Conservation (phyloP, 352 stramenopile species). For the Phytophthora colocasiae region DNA sequence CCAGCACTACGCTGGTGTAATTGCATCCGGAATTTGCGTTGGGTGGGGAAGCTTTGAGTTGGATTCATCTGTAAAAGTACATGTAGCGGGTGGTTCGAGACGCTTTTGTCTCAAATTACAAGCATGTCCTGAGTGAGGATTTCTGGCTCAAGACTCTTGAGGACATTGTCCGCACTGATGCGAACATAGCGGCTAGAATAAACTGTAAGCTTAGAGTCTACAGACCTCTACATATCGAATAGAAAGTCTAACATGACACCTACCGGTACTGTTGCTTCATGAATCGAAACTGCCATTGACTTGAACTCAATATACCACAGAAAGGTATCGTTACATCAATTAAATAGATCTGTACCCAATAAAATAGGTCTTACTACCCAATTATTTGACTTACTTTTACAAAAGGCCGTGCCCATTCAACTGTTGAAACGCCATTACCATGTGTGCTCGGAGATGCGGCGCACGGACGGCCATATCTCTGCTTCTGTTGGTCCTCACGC, state of each 20-base stretch:
- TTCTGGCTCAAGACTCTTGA: no score
- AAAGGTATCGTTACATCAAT: neutral
- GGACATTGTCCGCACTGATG: no score
- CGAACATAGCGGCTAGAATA: no score
- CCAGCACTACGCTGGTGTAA: slow-evolving; percentile 5
- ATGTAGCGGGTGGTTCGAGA: neutral
- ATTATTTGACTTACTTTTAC: slow-evolving; percentile 2
- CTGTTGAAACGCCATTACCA: slow-evolving; percentile 21
- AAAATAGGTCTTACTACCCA: neutral
- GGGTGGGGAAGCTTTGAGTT: no score
- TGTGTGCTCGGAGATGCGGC: slow-evolving; percentile 8
- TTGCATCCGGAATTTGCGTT: neutral
- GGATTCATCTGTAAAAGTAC: no score
- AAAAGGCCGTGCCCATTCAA: slow-evolving; percentile 11
- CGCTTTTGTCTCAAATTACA: neutral
- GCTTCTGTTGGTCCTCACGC: slow-evolving; percentile 12
- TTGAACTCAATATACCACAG: slow-evolving; percentile 21
- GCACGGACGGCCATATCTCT: slow-evolving; percentile 8
- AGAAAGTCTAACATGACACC: neutral
- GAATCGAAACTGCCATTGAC: slow-evolving; percentile 16
- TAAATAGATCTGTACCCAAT: neutral
- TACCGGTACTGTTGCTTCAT: no score
- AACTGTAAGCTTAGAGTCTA: no score
- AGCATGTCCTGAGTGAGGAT: no score
- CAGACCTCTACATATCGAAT: neutral